Evolutionary conservation across 148 eudicot genomes (phyloP).

Genomic region (Rhododendron williamsianum): DNA sequence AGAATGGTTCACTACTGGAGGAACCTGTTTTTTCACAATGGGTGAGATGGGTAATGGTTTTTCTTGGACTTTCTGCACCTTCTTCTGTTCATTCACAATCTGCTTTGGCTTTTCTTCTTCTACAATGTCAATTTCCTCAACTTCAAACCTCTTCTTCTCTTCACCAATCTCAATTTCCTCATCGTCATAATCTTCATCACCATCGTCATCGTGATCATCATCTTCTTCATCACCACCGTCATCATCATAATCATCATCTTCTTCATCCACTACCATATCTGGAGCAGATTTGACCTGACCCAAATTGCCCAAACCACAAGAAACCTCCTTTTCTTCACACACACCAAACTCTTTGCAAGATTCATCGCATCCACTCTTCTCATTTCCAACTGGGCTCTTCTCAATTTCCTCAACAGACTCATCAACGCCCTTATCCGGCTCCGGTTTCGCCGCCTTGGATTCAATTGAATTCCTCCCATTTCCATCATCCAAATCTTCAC

Average conservation of each 20-base stretch:
- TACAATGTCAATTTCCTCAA: conserved; percentile 25
- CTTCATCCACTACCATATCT: conserved; percentile 1
- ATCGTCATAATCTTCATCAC: conserved; percentile 12
- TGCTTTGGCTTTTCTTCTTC: conserved; percentile 23
- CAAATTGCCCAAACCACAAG: conserved; percentile 12
- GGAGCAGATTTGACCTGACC: conserved; percentile 24
- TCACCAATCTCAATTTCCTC: conserved; percentile 18
- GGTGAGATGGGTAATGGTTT: conserved; percentile 24
- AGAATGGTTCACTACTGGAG: conserved; percentile 22
- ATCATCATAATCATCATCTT: neutral
- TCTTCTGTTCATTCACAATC: conserved; percentile 30
- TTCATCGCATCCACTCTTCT: conserved; percentile 22
- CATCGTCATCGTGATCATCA: conserved; percentile 19
- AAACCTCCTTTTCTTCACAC: conserved; percentile 29
- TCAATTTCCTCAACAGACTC: conserved; percentile 21
- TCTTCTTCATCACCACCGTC: neutral
- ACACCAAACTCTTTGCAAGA: conserved; percentile 20
- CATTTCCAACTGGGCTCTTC: conserved; percentile 17
- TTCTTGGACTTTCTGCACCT: conserved; percentile 17
- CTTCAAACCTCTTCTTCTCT: conserved; percentile 24
- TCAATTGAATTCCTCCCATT: conserved; percentile 11
- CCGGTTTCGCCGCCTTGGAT: neutral
- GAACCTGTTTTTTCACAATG: conserved; percentile 26
- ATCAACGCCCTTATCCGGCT: conserved; percentile 7
- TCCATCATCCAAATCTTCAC: conserved; percentile 1